Percentiles rank a stretch among this genome's conserved stretches.
Conservation (phyloP, 257 asterid species). For the Galeopsis tetrahit region DNA sequence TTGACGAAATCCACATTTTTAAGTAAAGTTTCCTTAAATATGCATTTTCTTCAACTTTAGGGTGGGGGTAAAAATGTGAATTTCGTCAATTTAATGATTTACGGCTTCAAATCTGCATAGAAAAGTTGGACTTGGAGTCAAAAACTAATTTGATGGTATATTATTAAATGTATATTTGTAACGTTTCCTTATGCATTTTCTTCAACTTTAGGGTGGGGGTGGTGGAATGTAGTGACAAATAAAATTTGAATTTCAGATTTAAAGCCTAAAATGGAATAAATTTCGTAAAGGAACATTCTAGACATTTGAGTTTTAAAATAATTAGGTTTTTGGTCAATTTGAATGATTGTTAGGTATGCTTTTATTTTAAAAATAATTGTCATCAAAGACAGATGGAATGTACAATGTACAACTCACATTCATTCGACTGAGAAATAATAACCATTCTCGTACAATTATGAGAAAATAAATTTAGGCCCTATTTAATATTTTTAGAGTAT, state of each 20-base stretch:
- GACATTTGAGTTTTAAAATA: not conserved
- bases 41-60: not conserved
- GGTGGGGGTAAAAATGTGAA: not conserved
- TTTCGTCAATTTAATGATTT: not conserved
- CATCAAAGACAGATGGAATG: constrained; percentile 15
- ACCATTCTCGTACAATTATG: not conserved
- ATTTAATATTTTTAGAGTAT: not conserved
- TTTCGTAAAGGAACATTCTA: not conserved
- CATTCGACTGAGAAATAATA: not conserved
- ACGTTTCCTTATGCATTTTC: not conserved
- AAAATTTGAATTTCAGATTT: not conserved
- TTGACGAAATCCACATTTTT: not conserved
- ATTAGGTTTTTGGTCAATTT: not conserved
- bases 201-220: not conserved
- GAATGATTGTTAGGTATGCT: constrained; percentile 2
- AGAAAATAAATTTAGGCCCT: not conserved
- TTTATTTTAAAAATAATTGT: not conserved
- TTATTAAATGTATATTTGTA: not conserved
- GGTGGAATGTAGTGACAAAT: not conserved
- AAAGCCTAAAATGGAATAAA: not conserved
- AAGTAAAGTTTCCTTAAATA: not conserved
- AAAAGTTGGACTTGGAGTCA: not conserved
- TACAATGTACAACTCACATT: constrained; percentile 4
- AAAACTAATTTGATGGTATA: not conserved
- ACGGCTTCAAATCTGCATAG: no score